Base-by-base conservation (phyloP, 208 protist species). In the Phytomonas francai region DNA sequence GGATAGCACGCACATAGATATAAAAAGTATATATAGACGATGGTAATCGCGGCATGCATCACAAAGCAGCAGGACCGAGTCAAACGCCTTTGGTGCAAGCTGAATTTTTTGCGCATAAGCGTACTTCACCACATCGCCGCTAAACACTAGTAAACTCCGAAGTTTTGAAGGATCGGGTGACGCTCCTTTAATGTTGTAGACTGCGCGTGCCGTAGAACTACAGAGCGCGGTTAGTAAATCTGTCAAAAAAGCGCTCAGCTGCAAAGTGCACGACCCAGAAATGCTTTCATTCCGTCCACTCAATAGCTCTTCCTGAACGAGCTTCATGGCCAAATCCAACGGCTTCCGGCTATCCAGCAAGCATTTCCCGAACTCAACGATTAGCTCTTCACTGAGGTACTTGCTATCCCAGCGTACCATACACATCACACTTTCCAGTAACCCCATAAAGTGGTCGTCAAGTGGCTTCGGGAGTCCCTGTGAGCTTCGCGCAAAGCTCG, bases 171-270 rank as follows among this genome's bases (percentile, higher is more conserved):
- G 51, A n/a, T 32, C 28, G 59, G 22, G 63, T 31, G 32, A 27
- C 16, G 5, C n/a, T 8, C 25, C 39, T 25, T n/a, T 72, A 29
- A 29, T 31, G 3, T 31, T 29, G 25, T 14, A 60, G 12, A 29
- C 59, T 57, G 36, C 27, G 34, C 8, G 16, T 58, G 1, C 61
- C 59, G 61, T 67, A 36, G 27, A 65, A 6, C 57, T 14, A 65
- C 84, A 84, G 7, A 94, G 74, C 4, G 73, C 65, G 59, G 82
- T 63, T 49, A 95, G 75, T 14, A 95, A 60, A 49, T 95, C 90
- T 45, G 83, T 91, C 39, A 95, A 63, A 73, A 95, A 95, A 3
- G 81, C 85, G 28, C 80, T 73, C 7, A 95, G 71, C 12, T 82
- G 74, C 42, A 86, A 42, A 27, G 72, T 63, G 0, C 62, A 73